These are phyloP conservation scores for Tetrapisispora phaffii DNA, from an alignment of 805 yeast species.

Conservation along the genomic window DNA sequence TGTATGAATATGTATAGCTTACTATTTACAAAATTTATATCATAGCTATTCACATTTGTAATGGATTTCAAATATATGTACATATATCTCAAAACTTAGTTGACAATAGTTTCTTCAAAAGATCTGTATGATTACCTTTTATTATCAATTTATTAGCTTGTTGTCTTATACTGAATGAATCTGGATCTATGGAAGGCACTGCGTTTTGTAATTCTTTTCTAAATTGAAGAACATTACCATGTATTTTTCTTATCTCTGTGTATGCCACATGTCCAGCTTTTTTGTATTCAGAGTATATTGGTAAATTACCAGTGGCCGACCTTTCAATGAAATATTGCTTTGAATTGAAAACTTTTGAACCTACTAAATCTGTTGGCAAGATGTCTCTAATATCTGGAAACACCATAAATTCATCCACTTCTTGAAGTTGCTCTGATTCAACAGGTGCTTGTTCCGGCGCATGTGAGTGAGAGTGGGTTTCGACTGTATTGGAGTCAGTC, in stretches of 20 bases:
- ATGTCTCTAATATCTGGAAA: constrained; percentile 1
- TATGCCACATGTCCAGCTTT: constrained; percentile 44
- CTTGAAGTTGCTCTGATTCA: background rate
- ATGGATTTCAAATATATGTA: background rate
- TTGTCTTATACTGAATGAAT: constrained; percentile 38
- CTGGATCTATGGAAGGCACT: constrained; percentile 39
- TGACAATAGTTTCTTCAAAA: constrained; percentile 26
- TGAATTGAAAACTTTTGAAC: background rate
- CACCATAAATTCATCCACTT: background rate
- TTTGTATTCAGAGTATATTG: constrained; percentile 67
- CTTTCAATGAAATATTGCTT: constrained; percentile 32
- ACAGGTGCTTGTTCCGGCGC: background rate
- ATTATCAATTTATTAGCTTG: constrained; percentile 46
- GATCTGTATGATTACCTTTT: constrained; percentile 36
- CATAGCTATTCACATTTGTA: background rate
- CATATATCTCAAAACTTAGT: constrained; percentile 3
- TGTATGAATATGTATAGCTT: background rate
- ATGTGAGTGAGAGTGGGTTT: background rate
- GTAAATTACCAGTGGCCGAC: constrained; percentile 58
- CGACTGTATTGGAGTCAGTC: background rate
- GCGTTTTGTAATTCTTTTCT: constrained; percentile 52
- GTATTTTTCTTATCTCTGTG: constrained; percentile 64
- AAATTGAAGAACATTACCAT: constrained; percentile 57
- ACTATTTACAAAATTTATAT: background rate
- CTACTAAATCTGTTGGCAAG: background rate